phyloP scores from a whole-genome alignment of 176 grass and related monocot genomes.

The Carex parvula region DNA sequence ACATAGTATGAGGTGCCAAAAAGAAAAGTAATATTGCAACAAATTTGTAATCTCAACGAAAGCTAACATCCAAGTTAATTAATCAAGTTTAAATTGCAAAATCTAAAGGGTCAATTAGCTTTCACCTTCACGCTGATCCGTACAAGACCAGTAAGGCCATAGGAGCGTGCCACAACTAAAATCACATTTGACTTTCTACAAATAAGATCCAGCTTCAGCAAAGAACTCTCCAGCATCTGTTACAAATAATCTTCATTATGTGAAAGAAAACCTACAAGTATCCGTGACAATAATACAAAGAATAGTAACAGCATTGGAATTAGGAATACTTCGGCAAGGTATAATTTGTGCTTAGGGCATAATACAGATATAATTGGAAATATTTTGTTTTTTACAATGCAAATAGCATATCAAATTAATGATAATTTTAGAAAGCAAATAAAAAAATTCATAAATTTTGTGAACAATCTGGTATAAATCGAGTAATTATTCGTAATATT shows the following conservation, averaged over 20 bases:
- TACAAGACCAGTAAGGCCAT: conserved; percentile 85
- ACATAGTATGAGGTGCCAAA: neutral
- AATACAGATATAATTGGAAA: neutral
- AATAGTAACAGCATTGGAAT: conserved; percentile 4
- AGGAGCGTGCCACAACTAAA: conserved; percentile 76
- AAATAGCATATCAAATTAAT: neutral
- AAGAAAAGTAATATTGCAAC: neutral
- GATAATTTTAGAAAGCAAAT: neutral
- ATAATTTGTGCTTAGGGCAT: neutral
- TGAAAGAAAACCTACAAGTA: neutral
- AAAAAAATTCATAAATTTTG: neutral
- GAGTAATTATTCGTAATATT: neutral
- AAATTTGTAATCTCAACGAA: neutral
- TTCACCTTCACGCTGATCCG: conserved; percentile 86
- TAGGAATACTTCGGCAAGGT: neutral
- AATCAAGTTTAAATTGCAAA: neutral
- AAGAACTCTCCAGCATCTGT: conserved; percentile 67
- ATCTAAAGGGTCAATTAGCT: neutral
- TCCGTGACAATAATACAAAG: conserved; percentile 16
- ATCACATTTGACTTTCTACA: conserved; percentile 66
- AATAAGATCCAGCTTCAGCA: conserved; percentile 82
- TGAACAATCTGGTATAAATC: neutral
- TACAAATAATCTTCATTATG: neutral
- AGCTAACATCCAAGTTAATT: neutral
- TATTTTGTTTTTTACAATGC: neutral